Conservation (phyloP, 208 protist genomes). For the Leishmania martiniquensis region DNA sequence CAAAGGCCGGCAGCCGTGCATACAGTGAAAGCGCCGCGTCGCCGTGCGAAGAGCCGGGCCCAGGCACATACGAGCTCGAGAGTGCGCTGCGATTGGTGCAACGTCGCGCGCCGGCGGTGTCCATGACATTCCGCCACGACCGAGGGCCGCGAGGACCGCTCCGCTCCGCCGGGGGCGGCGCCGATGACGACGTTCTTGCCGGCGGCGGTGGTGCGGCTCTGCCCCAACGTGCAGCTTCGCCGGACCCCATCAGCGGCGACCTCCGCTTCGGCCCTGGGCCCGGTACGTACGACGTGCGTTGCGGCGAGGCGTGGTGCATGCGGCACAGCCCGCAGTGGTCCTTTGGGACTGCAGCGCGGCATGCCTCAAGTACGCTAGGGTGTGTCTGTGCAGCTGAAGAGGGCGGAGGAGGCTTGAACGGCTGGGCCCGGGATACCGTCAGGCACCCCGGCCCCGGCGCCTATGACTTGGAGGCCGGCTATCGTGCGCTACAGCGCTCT, state of each 20-base stretch:
- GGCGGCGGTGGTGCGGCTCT: neutral
- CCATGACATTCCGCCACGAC: conserved; percentile 32
- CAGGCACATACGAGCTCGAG: conserved; percentile 35
- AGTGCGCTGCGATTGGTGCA: conserved; percentile 16
- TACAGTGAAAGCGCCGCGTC: conserved; percentile 11
- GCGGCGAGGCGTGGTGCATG: conserved; percentile 7
- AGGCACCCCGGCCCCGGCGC: conserved; percentile 22
- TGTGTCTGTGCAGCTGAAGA: neutral
- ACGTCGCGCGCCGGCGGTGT: conserved; percentile 25
- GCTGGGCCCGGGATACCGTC: neutral
- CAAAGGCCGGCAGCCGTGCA: neutral
- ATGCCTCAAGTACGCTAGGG: neutral
- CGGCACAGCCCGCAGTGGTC: conserved; percentile 32
- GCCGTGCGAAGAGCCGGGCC: conserved; percentile 21
- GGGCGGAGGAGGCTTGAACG: neutral
- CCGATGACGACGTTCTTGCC: neutral
- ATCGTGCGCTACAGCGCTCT: conserved; percentile 13
- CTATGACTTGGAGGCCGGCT: conserved; percentile 24
- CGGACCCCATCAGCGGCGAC: neutral
- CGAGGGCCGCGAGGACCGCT: conserved; percentile 28
- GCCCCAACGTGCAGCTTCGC: neutral
- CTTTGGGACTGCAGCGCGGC: conserved; percentile 32
- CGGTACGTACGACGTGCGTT: conserved; percentile 37
- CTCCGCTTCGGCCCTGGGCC: conserved; percentile 32
- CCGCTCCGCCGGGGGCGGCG: conserved; percentile 5